Conservation (phyloP, 306 rosid species). For the Dryas octopetala region DNA sequence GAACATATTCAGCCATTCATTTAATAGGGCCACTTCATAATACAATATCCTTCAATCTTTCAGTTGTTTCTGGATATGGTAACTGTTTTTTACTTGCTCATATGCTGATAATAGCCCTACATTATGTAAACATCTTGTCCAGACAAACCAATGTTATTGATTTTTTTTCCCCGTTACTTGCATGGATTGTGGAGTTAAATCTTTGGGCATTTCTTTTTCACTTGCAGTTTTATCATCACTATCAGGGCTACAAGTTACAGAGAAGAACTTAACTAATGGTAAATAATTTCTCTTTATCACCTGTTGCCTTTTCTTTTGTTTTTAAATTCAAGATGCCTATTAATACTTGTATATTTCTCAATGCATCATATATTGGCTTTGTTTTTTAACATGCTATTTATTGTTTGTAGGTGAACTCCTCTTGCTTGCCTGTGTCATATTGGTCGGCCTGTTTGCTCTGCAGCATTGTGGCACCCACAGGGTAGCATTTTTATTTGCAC, state of each 20-base stretch:
- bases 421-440: slow-evolving; percentile 74
- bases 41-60: background rate
- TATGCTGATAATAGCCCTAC: background rate
- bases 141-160: background rate
- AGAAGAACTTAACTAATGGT: slow-evolving; percentile 55
- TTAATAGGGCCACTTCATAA: background rate
- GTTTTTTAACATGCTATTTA: slow-evolving; percentile 15
- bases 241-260: slow-evolving; percentile 71
- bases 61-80: background rate
- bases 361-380: slow-evolving; percentile 13
- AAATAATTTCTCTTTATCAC: slow-evolving; percentile 26
- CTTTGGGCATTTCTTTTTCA: slow-evolving; percentile 8
- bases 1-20: background rate
- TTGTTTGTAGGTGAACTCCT: slow-evolving; percentile 60
- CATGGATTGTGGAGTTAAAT: slow-evolving; percentile 10
- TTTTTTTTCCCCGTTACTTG: background rate
- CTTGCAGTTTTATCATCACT: slow-evolving; percentile 77
- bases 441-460: slow-evolving; percentile 84
- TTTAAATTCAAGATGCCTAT: slow-evolving; percentile 11
- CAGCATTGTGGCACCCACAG: slow-evolving; percentile 87
- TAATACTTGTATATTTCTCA: slow-evolving; percentile 4
- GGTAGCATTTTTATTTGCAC: slow-evolving; percentile 82
- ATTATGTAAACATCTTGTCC: background rate
- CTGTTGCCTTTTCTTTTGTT: background rate
- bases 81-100: background rate